Base-by-base conservation (phyloP, 345 rosid species). In the Cardamine occulta region DNA sequence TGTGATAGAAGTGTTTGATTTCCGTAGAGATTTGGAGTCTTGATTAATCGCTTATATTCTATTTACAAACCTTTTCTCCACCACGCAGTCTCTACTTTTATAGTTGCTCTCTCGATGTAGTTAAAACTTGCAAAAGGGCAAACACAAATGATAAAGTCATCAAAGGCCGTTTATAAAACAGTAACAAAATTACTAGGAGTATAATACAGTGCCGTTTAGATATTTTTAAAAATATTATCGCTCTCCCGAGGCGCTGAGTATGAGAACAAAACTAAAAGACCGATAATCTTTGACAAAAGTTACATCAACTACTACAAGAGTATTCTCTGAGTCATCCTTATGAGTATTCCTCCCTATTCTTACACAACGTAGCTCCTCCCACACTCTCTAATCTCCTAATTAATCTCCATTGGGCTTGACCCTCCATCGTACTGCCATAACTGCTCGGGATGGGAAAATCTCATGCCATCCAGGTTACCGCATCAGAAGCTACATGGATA, bases 221-320 rank as follows among this genome's bases (percentile, higher is more conserved):
- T 55, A 37, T n/a, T 35, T 55, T 70, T 45, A 9, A 14, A 55
- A 28, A 71, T 56, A 70, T 63, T 8, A 26, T 53, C 69, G 64
- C 68, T 35, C 45, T 56, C 21, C 19, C 4, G 78, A 74, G 59
- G 52, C 45, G 60, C 53, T 28, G 24, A 31, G 74, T 70, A 42
- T 68, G 21, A 53, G 49, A 71, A 21, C 47, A 78, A 66, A 72
- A 65, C 76, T 65, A 64, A 64, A 64, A 51, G 72, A 71, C 67
- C 63, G 40, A 78, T 65, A 10, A 65, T 78, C 73, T 78, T 57
- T 64, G 77, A 66, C 57, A 72, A 72, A 72, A 59, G 77, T 59
- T 72, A 58, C 73, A 77, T 58, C 47, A 65, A 64, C 51, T 57
- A 72, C 77, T 66, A 78, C 64, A 58, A 66, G 10, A 78, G 64